Evolutionary conservation across 805 yeast species (phyloP).

Genomic region (Groenewaldozyma tartarivorans): DNA sequence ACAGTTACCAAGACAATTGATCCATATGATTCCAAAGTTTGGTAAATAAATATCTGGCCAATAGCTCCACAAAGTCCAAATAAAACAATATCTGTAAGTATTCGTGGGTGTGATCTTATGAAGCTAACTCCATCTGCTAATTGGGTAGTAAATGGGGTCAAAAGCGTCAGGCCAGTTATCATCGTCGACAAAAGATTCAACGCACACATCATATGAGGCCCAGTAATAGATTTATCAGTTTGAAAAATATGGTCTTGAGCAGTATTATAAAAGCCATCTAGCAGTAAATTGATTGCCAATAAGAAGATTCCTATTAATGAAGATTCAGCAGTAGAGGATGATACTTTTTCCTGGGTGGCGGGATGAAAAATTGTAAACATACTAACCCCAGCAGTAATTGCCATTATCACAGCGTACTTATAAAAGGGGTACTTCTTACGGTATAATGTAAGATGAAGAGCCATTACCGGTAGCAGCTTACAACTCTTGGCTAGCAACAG

Average conservation of each 20-base stretch:
- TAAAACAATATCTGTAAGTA: conserved; percentile 47
- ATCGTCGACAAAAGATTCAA: conserved; percentile 39
- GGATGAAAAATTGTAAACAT: conserved; percentile 57
- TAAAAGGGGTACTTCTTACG: conserved; percentile 59
- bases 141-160: conserved; percentile 47
- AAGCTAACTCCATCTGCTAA: conserved; percentile 40
- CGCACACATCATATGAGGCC: conserved; percentile 81
- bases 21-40: conserved; percentile 75
- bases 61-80: conserved; percentile 77
- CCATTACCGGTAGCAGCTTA: conserved; percentile 88
- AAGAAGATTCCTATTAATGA: conserved; percentile 49
- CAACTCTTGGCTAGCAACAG: conserved; percentile 85
- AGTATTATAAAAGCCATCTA: conserved; percentile 90
- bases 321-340: conserved; percentile 24
- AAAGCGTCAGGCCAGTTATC: conserved; percentile 32
- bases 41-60: conserved; percentile 91
- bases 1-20: conserved; percentile 81
- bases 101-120: conserved; percentile 41
- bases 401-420: conserved; percentile 67
- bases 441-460: conserved; percentile 66
- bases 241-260: conserved; percentile 82
- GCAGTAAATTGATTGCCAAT: conserved; percentile 51
- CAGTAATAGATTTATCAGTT: conserved; percentile 45
- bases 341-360: conserved; percentile 8
- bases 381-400: conserved; percentile 78